These are phyloP conservation scores for Ceratocystiopsis sp. DNA, from an alignment of 2,329 filamentous ascomycete genomes.

Conservation along the genomic window DNA sequence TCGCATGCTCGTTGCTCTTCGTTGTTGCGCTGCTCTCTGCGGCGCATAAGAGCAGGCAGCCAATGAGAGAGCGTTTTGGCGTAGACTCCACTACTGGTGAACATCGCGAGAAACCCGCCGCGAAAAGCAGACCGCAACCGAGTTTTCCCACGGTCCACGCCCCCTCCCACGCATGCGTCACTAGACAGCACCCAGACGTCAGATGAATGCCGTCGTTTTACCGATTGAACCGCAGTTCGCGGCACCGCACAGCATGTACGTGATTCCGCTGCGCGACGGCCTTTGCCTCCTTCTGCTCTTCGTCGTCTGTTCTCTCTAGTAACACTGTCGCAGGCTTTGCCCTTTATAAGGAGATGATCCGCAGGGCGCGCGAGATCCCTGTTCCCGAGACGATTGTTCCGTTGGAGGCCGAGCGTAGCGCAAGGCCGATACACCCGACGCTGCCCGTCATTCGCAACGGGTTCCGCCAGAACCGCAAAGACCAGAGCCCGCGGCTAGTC, in stretches of 20 bases:
- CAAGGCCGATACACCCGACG: constrained; percentile 25
- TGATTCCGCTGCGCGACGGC: neutral
- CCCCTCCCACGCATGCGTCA: neutral
- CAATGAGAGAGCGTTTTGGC: too few relatives aligned
- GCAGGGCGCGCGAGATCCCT: constrained; percentile 25
- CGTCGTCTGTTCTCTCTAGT: neutral
- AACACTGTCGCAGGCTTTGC: constrained; percentile 36
- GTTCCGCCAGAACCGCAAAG: constrained; percentile 42
- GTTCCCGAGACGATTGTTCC: too few relatives aligned
- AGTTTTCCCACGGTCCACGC: neutral
- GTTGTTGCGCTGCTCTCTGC: too few relatives aligned
- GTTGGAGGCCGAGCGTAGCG: too few relatives aligned
- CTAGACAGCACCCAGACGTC: neutral
- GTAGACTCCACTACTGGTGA: too few relatives aligned
- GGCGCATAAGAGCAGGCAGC: too few relatives aligned
- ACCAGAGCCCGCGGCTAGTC: constrained; percentile 42
- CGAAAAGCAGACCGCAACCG: too few relatives aligned
- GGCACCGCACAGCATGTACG: constrained; percentile 35
- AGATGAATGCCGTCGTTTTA: constrained; percentile 23
- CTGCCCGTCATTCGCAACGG: constrained; percentile 40
- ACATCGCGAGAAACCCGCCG: too few relatives aligned
- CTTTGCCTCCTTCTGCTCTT: neutral
- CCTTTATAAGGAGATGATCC: constrained; percentile 54
- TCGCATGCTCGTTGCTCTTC: neutral
- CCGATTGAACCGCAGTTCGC: constrained; percentile 30